Conservation (phyloP, 306 rosid species). For the Quercus mongolica region DNA sequence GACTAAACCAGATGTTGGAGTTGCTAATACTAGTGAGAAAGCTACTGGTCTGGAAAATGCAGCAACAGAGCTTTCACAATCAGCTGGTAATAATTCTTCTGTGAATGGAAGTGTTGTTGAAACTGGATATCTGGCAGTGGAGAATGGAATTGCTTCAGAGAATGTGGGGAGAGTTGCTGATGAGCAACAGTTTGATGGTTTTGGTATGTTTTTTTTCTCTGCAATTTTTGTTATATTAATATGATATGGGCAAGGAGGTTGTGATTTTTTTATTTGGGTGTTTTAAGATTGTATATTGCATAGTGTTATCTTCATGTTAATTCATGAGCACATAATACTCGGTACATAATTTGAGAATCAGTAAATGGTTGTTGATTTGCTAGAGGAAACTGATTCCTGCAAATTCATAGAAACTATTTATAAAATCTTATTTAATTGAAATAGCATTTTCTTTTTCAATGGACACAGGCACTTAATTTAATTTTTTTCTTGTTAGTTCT, state of each 20-base stretch:
- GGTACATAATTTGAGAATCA: background rate
- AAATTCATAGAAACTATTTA: no score
- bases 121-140: constrained; percentile 26
- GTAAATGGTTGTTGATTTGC: background rate
- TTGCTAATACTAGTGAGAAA: constrained; percentile 32
- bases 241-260: background rate
- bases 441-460: background rate
- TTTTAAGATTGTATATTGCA: background rate
- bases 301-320: background rate
- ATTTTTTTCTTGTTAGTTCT: background rate
- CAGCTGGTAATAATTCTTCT: constrained; percentile 45
- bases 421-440: no score
- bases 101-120: constrained; percentile 39
- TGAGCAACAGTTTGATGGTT: constrained; percentile 67
- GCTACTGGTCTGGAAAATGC: constrained; percentile 29
- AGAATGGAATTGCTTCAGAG: constrained; percentile 61
- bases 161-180: constrained; percentile 40
- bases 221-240: constrained; percentile 1
- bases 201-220: constrained; percentile 41
- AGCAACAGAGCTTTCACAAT: constrained; percentile 27
- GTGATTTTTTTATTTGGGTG: background rate
- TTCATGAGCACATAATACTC: background rate
- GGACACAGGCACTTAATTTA: background rate
- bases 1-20: constrained; percentile 31
- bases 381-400: background rate